A percentile compares a stretch with the other conserved stretches of the same genome.
Evolutionary conservation across 2,329 filamentous ascomycete genomes (phyloP).

Genomic region (Anisogramma anomala): DNA sequence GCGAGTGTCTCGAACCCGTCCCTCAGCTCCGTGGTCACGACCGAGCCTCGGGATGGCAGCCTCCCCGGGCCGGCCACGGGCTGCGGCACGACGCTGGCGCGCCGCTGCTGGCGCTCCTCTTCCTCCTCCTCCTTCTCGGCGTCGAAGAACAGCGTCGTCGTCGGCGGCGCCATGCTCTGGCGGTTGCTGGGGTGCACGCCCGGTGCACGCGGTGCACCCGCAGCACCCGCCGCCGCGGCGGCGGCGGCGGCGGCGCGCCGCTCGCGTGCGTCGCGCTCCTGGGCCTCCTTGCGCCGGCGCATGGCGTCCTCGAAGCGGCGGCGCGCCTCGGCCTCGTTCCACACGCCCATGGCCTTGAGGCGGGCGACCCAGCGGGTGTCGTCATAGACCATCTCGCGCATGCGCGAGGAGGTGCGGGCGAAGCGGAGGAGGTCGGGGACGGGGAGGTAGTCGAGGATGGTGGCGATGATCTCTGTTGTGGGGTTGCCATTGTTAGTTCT

Average conservation of each 20-base stretch:
- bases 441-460: constrained; percentile 81
- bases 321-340: constrained; percentile 81
- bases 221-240: constrained; percentile 16
- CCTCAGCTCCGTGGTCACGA: constrained; percentile 18
- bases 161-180: too few species aligned
- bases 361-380: constrained; percentile 89
- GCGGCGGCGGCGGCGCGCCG: constrained; percentile 24
- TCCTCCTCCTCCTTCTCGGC: constrained; percentile 39
- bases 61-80: constrained; percentile 21
- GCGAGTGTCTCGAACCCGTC: constrained; percentile 76
- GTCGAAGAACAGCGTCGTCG: constrained; percentile 27
- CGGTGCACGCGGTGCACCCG: constrained; percentile 14
- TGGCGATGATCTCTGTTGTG: constrained; percentile 65
- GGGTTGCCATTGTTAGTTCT: not conserved
- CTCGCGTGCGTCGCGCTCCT: constrained; percentile 38
- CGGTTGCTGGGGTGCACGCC: not conserved
- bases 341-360: constrained; percentile 76
- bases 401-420: constrained; percentile 69
- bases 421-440: constrained; percentile 76
- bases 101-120: constrained; percentile 24
- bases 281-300: constrained; percentile 47
- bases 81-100: constrained; percentile 1
- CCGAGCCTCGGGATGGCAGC: too few species aligned
- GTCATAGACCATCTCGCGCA: constrained; percentile 98
- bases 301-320: constrained; percentile 65